Percentiles rank a stretch among this genome's conserved stretches.
Evolutionary conservation across 495 filamentous ascomycete species (phyloP).

Genomic region (Aspergillus heteromorphus): DNA sequence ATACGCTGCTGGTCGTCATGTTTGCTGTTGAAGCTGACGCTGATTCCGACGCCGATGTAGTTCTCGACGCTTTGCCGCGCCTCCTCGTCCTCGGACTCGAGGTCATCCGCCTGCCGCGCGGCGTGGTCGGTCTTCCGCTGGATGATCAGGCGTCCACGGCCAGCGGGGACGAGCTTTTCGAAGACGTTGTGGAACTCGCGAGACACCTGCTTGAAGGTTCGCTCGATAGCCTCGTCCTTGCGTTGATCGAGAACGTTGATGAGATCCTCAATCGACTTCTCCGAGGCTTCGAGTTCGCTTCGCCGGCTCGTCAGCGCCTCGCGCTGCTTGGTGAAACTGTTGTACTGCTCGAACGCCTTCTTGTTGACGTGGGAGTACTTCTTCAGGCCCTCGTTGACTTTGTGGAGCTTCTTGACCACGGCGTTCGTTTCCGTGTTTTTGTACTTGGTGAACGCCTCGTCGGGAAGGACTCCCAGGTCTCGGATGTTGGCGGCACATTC

Average conservation of each 20-base stretch:
- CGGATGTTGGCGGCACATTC: conserved; percentile 85
- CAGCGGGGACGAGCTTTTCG: conserved; percentile 89
- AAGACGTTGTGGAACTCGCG: conserved; percentile 89
- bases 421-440: conserved; percentile 70
- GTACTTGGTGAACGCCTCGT: conserved; percentile 91
- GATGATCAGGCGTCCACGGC: conserved; percentile 85
- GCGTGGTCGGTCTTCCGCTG: conserved; percentile 79
- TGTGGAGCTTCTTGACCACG: conserved; percentile 80
- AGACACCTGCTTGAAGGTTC: conserved; percentile 96
- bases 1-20: conserved; percentile 97
- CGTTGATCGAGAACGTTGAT: conserved; percentile 88
- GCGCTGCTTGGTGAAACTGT: conserved; percentile 88
- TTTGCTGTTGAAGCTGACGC: conserved; percentile 97
- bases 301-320: conserved; percentile 76
- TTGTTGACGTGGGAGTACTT: conserved; percentile 98
- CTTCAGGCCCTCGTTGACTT: conserved; percentile 89
- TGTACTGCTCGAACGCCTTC: conserved; percentile 98
- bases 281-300: conserved; percentile 76
- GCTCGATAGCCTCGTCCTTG: conserved; percentile 89
- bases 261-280: conserved; percentile 81
- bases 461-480: conserved; percentile 86
- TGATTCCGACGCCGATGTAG: conserved; percentile 97
- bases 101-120: conserved; percentile 56
- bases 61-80: conserved; percentile 76
- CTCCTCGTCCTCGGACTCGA: conserved; percentile 57